phyloP scores from a whole-genome alignment of 192 early-diverging fungal genomes.

The Gaertneriomyces semiglobifer region DNA sequence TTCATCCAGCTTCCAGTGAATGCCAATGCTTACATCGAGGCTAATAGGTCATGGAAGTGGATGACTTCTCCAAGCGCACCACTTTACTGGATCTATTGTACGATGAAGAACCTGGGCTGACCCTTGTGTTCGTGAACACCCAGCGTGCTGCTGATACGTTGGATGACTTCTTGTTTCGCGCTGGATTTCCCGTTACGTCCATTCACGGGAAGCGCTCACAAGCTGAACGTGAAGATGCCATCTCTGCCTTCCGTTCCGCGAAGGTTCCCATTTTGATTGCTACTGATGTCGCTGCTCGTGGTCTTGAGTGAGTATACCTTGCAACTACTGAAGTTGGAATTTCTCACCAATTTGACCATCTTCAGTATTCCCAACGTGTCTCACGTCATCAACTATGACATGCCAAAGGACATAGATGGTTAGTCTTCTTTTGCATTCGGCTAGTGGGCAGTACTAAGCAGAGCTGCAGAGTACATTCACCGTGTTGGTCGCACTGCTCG shows the following conservation, averaged over 20 bases:
- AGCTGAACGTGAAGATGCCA: conserved; percentile 81
- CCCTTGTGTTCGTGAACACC: conserved; percentile 89
- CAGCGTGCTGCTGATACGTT: conserved; percentile 81
- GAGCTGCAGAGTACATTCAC: conserved; percentile 67
- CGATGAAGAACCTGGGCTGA: conserved; percentile 43
- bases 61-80: conserved; percentile 75
- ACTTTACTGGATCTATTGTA: conserved; percentile 70
- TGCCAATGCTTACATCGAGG: no score
- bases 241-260: conserved; percentile 68
- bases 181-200: conserved; percentile 38
- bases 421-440: neutral
- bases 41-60: conserved; percentile 56
- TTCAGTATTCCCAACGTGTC: conserved; percentile 74
- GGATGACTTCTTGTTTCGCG: conserved; percentile 39
- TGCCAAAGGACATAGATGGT: conserved; percentile 30
- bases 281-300: conserved; percentile 91
- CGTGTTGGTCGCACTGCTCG: conserved; percentile 93
- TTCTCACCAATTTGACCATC: neutral
- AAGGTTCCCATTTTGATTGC: conserved; percentile 72
- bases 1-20: neutral
- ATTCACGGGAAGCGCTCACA: conserved; percentile 90
- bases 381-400: conserved; percentile 89
- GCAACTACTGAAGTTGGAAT: neutral
- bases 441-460: neutral
- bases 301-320: conserved; percentile 53